Evolutionary conservation across 768 basidiomycete genomes (phyloP), one percentile per base, ranked within the genome.

Genomic region (Podaxis pistillaris): DNA sequence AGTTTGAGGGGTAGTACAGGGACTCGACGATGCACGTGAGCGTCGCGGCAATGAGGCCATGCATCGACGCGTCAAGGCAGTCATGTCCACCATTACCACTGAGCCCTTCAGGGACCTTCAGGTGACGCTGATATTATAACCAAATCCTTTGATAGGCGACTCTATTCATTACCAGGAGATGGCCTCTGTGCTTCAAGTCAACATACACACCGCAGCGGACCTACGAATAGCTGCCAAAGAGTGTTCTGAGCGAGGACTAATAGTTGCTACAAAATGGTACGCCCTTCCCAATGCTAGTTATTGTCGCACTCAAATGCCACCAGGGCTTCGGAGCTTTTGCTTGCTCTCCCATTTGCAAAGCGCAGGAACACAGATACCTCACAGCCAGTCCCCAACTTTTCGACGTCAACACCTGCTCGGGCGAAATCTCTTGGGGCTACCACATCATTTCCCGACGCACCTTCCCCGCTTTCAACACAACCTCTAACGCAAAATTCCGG

Each of bases 251-350:
- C 78, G 91, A 71, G 89, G 91, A 2, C 75, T 94, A 44, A 72
- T 78, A 15, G 79, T 83, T 30, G 89, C 91, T 58, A 82, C 90
- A 37, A 93, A 92, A 79, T 94, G 92, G 92, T 93, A 70, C 61
- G 79, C 66, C 58, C 30, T 65, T 61, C 38, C 22, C 40, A 50
- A 44, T 51, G 22, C 51, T 49, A 37, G 49, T 65, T 53, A 66
- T 67, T 22, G 62, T 50, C 62, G 41, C 54, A 63, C 56, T 68
- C 19, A 52, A 41, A 33, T 46, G 28, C 24, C 22, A 53, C 36
- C 64, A 94, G 92, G 92, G 85, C 89, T 26, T 86, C 91, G 26
- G 92, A 94, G 69, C 78, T 94, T 30, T 77, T 91, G 59, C 76
- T 89, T 28, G 83, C 89, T 13, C 77, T 87, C 36, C 81, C 87